Percentiles rank a stretch among this genome's conserved stretches.
These are phyloP conservation scores for Barnettozyma sp. DNA, from an alignment of 805 yeast species.

Conservation along the genomic window DNA sequence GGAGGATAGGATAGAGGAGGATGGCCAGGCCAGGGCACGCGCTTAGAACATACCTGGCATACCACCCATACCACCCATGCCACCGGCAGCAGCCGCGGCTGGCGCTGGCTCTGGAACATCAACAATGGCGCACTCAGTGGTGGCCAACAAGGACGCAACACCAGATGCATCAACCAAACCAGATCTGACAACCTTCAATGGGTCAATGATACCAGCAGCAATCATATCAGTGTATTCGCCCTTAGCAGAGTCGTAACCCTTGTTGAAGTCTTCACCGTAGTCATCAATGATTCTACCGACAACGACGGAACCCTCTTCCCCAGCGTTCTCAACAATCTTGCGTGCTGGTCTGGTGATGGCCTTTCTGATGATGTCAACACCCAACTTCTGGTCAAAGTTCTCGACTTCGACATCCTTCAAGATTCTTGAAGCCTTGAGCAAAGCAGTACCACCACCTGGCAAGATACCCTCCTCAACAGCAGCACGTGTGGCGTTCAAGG, in stretches of 20 bases:
- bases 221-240: conserved; percentile 95
- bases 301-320: conserved; percentile 95
- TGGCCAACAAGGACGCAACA: conserved; percentile 94
- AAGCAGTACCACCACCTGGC: conserved; percentile 99
- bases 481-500: conserved; percentile 97
- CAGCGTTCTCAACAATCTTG: conserved; percentile 95
- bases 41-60: conserved; percentile 51
- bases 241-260: conserved; percentile 90
- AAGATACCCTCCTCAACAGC: conserved; percentile 99
- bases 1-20: too few relatives aligned
- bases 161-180: conserved; percentile 96
- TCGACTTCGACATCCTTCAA: conserved; percentile 71
- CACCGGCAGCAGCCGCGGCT: conserved; percentile 39
- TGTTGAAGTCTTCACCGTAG: conserved; percentile 68
- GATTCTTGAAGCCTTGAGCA: conserved; percentile 69
- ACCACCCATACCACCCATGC: conserved; percentile 55
- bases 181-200: conserved; percentile 96
- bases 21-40: too few relatives aligned
- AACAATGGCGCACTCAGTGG: conserved; percentile 97
- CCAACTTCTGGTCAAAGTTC: conserved; percentile 87
- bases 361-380: conserved; percentile 89
- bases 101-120: conserved; percentile 84
- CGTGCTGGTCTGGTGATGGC: conserved; percentile 97
- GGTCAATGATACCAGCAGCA: conserved; percentile 95
- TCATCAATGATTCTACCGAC: conserved; percentile 71